Evolutionary conservation across 2,329 filamentous ascomycete species (phyloP).

Genomic region (Colletotrichum simmondsii): DNA sequence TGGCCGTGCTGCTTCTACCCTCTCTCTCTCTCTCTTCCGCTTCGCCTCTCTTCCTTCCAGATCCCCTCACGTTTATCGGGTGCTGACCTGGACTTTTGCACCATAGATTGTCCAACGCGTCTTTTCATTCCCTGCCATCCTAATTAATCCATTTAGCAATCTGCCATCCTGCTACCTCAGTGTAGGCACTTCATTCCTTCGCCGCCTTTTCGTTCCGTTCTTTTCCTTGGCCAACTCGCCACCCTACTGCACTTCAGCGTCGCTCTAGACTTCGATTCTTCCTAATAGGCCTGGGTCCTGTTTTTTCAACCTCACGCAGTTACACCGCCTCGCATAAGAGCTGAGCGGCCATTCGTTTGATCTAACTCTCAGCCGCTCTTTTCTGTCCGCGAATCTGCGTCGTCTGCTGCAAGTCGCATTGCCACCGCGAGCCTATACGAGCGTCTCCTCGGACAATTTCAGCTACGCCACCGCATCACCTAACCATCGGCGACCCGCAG

Average conservation of each 20-base stretch:
- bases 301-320: slow-evolving; percentile 29
- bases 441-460: slow-evolving; percentile 26
- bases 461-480: slow-evolving; percentile 23
- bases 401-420: slow-evolving; percentile 12
- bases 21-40: slow-evolving; percentile 19
- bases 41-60: slow-evolving; percentile 17
- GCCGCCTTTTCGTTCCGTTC: slow-evolving; percentile 7
- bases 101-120: slow-evolving; percentile 24
- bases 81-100: slow-evolving; percentile 23
- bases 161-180: slow-evolving; percentile 7
- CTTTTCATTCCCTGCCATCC: slow-evolving; percentile 18
- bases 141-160: slow-evolving; percentile 29
- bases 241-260: slow-evolving; percentile 18
- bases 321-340: slow-evolving; percentile 31
- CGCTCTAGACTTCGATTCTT: slow-evolving; percentile 32
- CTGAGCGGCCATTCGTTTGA: slow-evolving; percentile 32
- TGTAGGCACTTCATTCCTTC: slow-evolving; percentile 24
- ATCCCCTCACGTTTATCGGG: not conserved
- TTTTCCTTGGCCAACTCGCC: slow-evolving; percentile 12
- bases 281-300: slow-evolving; percentile 34
- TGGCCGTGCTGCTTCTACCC: slow-evolving; percentile 30
- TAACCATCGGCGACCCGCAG: slow-evolving; percentile 15
- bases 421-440: slow-evolving; percentile 38
- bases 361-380: slow-evolving; percentile 19
- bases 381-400: slow-evolving; percentile 22